Evolutionary conservation across 129 eudicot species (phyloP).

Genomic region (Flaveria trinervia): DNA sequence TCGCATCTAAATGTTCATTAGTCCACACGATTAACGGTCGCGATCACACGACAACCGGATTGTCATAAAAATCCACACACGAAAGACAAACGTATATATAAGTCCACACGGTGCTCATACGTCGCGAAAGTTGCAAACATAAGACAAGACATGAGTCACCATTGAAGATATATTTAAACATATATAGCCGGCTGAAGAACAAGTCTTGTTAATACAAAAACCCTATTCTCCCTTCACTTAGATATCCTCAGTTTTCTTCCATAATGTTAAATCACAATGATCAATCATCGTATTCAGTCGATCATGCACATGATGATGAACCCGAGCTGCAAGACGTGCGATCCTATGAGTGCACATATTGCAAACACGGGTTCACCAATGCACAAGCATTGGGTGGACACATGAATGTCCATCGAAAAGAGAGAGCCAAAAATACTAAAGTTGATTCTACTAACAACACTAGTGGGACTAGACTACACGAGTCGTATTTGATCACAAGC

Average conservation of each 20-base stretch:
- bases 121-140: conserved; percentile 32
- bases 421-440: conserved; percentile 47
- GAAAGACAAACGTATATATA: conserved; percentile 25
- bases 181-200: conserved; percentile 39
- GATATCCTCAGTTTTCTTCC: background rate
- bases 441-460: conserved; percentile 30
- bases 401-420: conserved; percentile 83
- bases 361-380: conserved; percentile 79
- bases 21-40: conserved; percentile 12
- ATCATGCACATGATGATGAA: conserved; percentile 42
- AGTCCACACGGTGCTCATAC: conserved; percentile 21
- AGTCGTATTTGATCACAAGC: conserved; percentile 39
- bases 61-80: conserved; percentile 17
- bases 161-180: conserved; percentile 25
- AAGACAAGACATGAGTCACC: conserved; percentile 37
- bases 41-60: conserved; percentile 18
- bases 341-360: conserved; percentile 75
- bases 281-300: conserved; percentile 28
- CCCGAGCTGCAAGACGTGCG: conserved; percentile 41
- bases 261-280: conserved; percentile 30
- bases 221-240: conserved; percentile 3
- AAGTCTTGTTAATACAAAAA: conserved; percentile 27
- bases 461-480: conserved; percentile 27
- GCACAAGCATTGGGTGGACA: conserved; percentile 92
- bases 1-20: background rate